Evolutionary conservation across 495 filamentous ascomycete species (phyloP), one percentile per base, ranked within the genome.

Genomic region (Achaetomiella virescens): DNA sequence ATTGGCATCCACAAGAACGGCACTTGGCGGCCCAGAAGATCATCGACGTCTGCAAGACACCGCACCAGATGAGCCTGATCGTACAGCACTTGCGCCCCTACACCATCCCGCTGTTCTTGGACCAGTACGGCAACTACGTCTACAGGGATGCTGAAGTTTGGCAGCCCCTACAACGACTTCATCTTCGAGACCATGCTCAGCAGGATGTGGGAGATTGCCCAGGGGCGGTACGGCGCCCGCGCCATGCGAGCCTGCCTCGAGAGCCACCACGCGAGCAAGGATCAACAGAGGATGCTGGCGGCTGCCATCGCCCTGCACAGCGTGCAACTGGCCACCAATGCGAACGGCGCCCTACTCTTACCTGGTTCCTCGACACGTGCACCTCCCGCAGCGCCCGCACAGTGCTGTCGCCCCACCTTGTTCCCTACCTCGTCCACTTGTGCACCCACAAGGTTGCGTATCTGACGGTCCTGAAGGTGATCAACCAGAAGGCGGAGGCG

Each of bases 401-500:
- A 15, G 92, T 97, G 20, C 83, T 98, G 24, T 91, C 93, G 27
- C 93, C 93, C 31, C 81, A 90, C 64, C 85, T 98, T 27, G 89
- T 98, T 43, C 92, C 93, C 48, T 90, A 97, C 61, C 76, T 98
- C n/a, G 92, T 96, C 29, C 91, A 96, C 67, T 82, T 98, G 7
- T 97, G 93, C 77, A 97, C 93, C 0, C 93, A 98, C 75, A 98
- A 98, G 77, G 93, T 98, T 57, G 93, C 93, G 0, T 98, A 97
- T 61, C 78, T 97, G 55, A 98, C 93, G 2, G 93, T 98, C 18
- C 75, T 98, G 48, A 98, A 98, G 76, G 91, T 97, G 33, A 96
- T 98, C 71, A 98, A 98, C 71, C 93, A 98, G 70, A 89, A 91
- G 62, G 89, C 92, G 45, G 93, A 98, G 73, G 78, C 88, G 2